Conservation (phyloP, 805 yeast species). For the Nematodospora valgi region DNA sequence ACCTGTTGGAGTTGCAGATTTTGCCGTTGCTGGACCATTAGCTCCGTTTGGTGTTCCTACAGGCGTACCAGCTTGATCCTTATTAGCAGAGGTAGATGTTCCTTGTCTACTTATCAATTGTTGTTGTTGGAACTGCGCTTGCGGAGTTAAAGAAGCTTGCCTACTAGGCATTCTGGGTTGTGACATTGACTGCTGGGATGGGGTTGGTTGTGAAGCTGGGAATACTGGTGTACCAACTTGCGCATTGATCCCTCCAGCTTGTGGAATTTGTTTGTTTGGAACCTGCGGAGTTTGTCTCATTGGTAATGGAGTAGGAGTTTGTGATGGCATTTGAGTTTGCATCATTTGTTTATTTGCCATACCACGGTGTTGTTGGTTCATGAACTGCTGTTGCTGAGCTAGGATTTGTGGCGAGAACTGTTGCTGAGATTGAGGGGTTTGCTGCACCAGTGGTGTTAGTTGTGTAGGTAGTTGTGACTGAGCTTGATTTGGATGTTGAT, state of each 20-base stretch:
- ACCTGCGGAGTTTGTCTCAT: constrained; percentile 11
- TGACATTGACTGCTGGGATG: constrained; percentile 1
- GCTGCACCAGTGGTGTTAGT: constrained; percentile 1
- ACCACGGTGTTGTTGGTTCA: constrained; percentile 1
- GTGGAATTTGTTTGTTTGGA: constrained; percentile 1
- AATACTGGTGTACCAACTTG: constrained; percentile 4
- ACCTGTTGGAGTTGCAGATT: constrained; percentile 11
- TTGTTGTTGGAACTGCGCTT: constrained; percentile 6
- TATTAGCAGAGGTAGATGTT: constrained; percentile 2
- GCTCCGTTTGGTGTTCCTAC: constrained; percentile 5
- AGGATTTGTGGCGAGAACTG: constrained; percentile 6
- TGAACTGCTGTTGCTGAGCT: constrained; percentile 7
- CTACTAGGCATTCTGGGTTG: constrained; percentile 5
- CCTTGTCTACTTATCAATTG: constrained; percentile 6
- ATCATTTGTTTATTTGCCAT: constrained; percentile 3
- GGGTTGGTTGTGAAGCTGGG: constrained; percentile 5
- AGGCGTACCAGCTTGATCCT: constrained; percentile 1
- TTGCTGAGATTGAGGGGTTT: not conserved
- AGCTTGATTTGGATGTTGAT: constrained; percentile 7
- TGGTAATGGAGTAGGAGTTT: constrained; percentile 10
- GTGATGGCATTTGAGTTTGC: constrained; percentile 8
- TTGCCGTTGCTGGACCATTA: constrained; percentile 6
- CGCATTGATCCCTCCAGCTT: constrained; percentile 3
- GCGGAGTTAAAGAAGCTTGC: constrained; percentile 10
- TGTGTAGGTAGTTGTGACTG: not conserved